Evolutionary conservation across 2,329 filamentous ascomycete genomes (phyloP), one percentile per base, ranked within the genome.

Genomic region (Alternaria tenuissima): DNA sequence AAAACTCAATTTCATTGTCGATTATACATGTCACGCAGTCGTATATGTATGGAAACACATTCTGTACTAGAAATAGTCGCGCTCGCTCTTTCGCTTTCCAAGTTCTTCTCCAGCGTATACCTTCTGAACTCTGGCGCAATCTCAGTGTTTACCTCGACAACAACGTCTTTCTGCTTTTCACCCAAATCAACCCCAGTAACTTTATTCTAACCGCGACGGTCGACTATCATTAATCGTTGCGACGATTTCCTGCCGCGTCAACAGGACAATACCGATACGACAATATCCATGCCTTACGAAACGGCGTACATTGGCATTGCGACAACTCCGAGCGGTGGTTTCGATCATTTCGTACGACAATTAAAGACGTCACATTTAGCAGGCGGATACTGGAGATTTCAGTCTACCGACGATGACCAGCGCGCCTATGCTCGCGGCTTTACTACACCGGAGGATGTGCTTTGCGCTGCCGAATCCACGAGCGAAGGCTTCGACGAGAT

Each of bases 381-480:
- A 5, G 44, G 44, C 18, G 68, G 67, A 0, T 66, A 70, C 22
- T 72, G 67, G 67, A 54, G n/a, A 16, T 70, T 71, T 30, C 20
- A 30, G 8, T 52, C 52, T 11, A 20, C 39, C n/a, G 26, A 60
- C 0, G 70, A 71, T 24, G 66, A 70, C 11, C 57, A 39, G 9
- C 62, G 62, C 43, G 66, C 70, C 8, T 51, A 56, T 30, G 18
- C 32, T 4, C 42, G n/a, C 11, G 67, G 68, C 18, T 46, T 67
- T 3, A 22, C n/a, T 5, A 63, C 28, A 3, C 70, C 68, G 0
- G 70, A 72, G 28, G 53, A 55, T 0, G n/a, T 70, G 7, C 36
- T 72, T 14, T n/a, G 57, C 5, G 59, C 59, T 6, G 56, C 63
- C 12, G 67, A 69, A 16, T 32, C 24, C 7, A 46, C 55, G 24